Conservation (phyloP, 371 early-diverging fungal genomes). For the Apophysomyces trapeziformis region DNA sequence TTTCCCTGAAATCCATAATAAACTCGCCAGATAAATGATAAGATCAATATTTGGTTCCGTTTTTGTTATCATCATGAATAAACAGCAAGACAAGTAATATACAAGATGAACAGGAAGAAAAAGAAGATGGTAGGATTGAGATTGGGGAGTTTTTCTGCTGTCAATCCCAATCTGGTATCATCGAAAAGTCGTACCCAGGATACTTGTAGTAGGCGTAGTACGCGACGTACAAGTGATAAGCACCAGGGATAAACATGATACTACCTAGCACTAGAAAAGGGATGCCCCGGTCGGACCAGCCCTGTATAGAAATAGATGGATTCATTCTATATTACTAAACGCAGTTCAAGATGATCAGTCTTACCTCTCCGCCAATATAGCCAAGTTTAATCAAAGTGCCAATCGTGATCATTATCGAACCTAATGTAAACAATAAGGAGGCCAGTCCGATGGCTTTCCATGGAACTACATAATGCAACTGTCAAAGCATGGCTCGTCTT, state of each 20-base stretch:
- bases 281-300: constrained; percentile 64
- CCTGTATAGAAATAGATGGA: constrained; percentile 20
- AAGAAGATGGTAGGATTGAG: too few relatives aligned
- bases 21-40: not conserved
- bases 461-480: constrained; percentile 49
- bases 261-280: constrained; percentile 52
- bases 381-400: constrained; percentile 19
- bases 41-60: not conserved
- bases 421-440: constrained; percentile 47
- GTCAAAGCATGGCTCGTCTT: too few relatives aligned
- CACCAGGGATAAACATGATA: constrained; percentile 62
- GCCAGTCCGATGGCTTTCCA: constrained; percentile 71
- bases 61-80: too few relatives aligned
- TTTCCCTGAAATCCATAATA: not conserved
- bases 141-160: not conserved
- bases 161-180: constrained; percentile 54
- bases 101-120: too few relatives aligned
- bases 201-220: constrained; percentile 58
- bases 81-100: too few relatives aligned
- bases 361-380: constrained; percentile 41
- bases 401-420: constrained; percentile 35
- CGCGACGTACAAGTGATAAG: constrained; percentile 54
- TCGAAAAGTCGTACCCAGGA: constrained; percentile 58
- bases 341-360: not conserved
- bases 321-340: not conserved